Evolutionary conservation across 495 filamentous ascomycete species (phyloP).

Genomic region (Penicillium pulvis): DNA sequence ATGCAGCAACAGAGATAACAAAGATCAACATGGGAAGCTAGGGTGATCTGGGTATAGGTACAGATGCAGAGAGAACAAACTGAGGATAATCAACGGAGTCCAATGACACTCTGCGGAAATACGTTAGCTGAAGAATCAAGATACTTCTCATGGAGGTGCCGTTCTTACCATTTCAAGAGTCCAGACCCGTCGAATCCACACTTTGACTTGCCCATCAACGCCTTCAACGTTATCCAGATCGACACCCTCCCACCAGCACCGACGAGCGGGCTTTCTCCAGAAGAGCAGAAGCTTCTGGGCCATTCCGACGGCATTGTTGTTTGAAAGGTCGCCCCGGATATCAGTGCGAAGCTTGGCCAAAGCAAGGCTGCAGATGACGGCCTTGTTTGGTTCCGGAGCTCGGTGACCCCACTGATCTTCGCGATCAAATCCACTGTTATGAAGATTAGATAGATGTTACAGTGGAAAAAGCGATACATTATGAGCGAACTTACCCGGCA

Average conservation of each 20-base stretch:
- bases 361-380: conserved; percentile 94
- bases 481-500: conserved; percentile 69
- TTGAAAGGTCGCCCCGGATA: conserved; percentile 75
- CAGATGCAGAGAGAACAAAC: conserved; percentile 26
- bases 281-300: conserved; percentile 97
- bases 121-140: conserved; percentile 25
- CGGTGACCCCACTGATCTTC: conserved; percentile 96
- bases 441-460: conserved; percentile 7
- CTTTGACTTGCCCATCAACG: conserved; percentile 88
- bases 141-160: not conserved
- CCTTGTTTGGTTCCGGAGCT: conserved; percentile 94
- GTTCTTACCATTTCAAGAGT: conserved; percentile 90
- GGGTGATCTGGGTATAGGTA: conserved; percentile 33
- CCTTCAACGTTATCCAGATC: conserved; percentile 89
- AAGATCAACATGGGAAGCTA: conserved; percentile 6
- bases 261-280: conserved; percentile 93
- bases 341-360: conserved; percentile 91
- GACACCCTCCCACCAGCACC: conserved; percentile 99
- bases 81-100: conserved; percentile 62
- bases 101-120: conserved; percentile 72
- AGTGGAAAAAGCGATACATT: conserved; percentile 15
- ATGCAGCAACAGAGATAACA: conserved; percentile 2
- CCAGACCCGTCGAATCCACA: conserved; percentile 98
- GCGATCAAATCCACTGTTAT: conserved; percentile 84
- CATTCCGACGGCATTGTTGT: conserved; percentile 90